Percentiles rank a stretch among this genome's conserved stretches.
phyloP scores from a whole-genome alignment of 371 early-diverging fungal genomes.

The Syncephalis fuscata region DNA sequence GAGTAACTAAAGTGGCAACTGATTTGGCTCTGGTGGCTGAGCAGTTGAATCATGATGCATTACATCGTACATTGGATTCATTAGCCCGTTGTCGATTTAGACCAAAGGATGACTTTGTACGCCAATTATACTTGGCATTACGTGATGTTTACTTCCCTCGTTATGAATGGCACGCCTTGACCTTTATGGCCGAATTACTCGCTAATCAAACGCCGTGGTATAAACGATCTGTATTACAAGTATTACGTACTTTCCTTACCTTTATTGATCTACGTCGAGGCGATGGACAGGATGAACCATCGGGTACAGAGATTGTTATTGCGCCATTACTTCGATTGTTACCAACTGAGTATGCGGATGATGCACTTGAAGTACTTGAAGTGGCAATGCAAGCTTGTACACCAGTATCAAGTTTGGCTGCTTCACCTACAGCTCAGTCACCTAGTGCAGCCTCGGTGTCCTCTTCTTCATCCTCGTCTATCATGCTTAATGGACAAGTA shows the following conservation, averaged over 20 bases:
- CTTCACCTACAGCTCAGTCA: too few species aligned
- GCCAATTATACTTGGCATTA: conserved; percentile 38
- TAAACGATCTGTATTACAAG: not conserved
- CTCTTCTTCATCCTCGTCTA: too few species aligned
- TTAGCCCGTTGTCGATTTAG: conserved; percentile 50
- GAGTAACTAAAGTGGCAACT: conserved; percentile 21
- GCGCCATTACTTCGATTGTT: conserved; percentile 37
- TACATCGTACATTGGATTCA: conserved; percentile 33
- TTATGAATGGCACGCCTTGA: conserved; percentile 27
- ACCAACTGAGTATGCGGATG: conserved; percentile 40
- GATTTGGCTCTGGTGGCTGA: conserved; percentile 33
- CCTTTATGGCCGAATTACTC: conserved; percentile 7
- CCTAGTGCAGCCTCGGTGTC: too few species aligned
- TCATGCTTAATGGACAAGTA: too few species aligned
- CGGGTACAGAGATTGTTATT: conserved; percentile 11
- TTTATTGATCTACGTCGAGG: conserved; percentile 19
- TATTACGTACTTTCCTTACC: not conserved
- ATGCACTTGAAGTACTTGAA: conserved; percentile 51
- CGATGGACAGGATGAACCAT: conserved; percentile 11
- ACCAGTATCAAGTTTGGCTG: too few species aligned
- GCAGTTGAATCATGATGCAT: conserved; percentile 19
- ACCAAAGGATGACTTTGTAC: conserved; percentile 49
- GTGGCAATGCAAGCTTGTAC: conserved; percentile 21
- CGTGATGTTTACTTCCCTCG: conserved; percentile 44
- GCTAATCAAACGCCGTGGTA: not conserved